These are phyloP conservation scores for Diaporthe citri DNA, from an alignment of 2,329 filamentous ascomycete genomes.

Conservation along the genomic window DNA sequence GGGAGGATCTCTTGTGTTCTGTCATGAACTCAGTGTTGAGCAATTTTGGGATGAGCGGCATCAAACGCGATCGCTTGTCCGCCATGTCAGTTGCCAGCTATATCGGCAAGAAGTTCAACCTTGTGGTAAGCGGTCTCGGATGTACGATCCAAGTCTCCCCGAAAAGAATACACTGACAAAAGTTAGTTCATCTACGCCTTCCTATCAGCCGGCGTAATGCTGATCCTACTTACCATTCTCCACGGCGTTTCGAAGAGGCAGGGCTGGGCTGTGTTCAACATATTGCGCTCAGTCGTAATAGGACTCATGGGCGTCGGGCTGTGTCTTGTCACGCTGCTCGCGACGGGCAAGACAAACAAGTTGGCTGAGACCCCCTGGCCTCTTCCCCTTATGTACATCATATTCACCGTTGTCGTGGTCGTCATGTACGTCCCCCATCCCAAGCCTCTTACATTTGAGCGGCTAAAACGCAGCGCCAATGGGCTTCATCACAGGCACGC, in stretches of 20 bases:
- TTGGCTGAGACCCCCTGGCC: slow-evolving; percentile 44
- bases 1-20: slow-evolving; percentile 14
- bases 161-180: background rate
- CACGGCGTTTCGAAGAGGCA: slow-evolving; percentile 47
- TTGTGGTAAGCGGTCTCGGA: background rate
- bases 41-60: background rate
- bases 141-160: background rate
- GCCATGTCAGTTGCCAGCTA: slow-evolving; percentile 3
- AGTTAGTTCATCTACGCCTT: slow-evolving; percentile 46
- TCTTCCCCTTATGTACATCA: slow-evolving; percentile 45
- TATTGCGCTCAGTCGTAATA: slow-evolving; percentile 42
- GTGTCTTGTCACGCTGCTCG: slow-evolving; percentile 43
- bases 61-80: slow-evolving; percentile 10
- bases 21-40: slow-evolving; percentile 19
- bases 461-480: background rate
- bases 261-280: slow-evolving; percentile 48
- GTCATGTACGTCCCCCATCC: slow-evolving; percentile 42
- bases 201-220: slow-evolving; percentile 46
- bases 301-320: slow-evolving; percentile 42
- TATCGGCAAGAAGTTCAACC: slow-evolving; percentile 12
- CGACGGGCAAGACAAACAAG: slow-evolving; percentile 27
- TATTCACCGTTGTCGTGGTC: slow-evolving; percentile 44
- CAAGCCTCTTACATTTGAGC: background rate
- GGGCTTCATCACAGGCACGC: background rate
- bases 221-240: slow-evolving; percentile 48